These are phyloP conservation scores for Barnettozyma siamensis DNA, from an alignment of 805 yeast genomes.

Conservation along the genomic window DNA sequence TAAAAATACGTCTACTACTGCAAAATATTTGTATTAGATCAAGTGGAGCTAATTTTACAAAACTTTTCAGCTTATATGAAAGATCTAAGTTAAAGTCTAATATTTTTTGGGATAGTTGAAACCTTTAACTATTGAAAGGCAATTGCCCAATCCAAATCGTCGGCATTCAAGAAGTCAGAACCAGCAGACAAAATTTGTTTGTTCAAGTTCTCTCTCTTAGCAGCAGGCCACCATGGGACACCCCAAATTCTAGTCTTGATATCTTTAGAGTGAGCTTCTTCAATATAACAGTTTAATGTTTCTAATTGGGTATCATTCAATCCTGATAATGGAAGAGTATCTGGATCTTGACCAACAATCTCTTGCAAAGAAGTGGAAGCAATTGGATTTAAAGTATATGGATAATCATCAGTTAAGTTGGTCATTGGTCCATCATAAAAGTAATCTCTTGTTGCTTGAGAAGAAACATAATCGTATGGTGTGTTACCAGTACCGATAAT, in stretches of 20 bases:
- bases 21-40: no score
- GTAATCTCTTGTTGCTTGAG: constrained; percentile 29
- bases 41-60: no score
- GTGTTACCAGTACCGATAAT: constrained; percentile 67
- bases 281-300: constrained; percentile 26
- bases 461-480: constrained; percentile 37
- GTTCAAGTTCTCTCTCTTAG: constrained; percentile 42
- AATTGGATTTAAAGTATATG: constrained; percentile 27
- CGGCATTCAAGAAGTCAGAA: constrained; percentile 60
- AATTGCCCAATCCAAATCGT: constrained; percentile 44
- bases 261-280: constrained; percentile 43
- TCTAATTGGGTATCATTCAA: constrained; percentile 33
- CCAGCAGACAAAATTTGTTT: constrained; percentile 42
- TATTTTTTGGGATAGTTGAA: no score
- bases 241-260: constrained; percentile 69
- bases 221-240: constrained; percentile 62
- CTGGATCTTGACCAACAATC: constrained; percentile 11
- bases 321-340: constrained; percentile 20
- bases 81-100: no score
- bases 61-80: no score
- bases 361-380: constrained; percentile 42
- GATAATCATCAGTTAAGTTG: constrained; percentile 21
- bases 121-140: neutral
- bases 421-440: constrained; percentile 51
- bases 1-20: no score